These are phyloP conservation scores for Podospora didyma DNA, from an alignment of 495 filamentous ascomycete genomes.

Conservation along the genomic window DNA sequence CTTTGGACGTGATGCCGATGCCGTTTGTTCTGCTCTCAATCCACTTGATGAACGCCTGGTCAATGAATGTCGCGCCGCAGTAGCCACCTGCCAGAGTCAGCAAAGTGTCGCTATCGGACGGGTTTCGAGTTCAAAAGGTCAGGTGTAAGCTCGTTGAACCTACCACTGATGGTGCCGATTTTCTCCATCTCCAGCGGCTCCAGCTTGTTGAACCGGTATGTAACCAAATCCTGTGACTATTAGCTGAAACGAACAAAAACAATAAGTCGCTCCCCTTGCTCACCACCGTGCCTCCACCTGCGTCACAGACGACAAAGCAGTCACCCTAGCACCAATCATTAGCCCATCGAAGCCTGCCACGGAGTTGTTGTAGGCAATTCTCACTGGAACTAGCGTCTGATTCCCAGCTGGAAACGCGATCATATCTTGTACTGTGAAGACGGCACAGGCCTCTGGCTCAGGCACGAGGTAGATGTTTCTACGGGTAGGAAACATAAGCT, in stretches of 20 bases:
- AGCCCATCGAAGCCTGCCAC: neutral
- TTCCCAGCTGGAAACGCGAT: neutral
- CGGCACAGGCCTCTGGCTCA: constrained; percentile 18
- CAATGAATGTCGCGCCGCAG: neutral
- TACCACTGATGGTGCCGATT: neutral
- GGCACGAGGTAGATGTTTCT: neutral
- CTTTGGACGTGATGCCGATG: neutral
- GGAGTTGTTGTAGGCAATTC: neutral
- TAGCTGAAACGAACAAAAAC: neutral
- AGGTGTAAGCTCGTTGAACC: neutral
- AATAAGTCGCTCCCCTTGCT: neutral
- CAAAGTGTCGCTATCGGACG: too few relatives aligned
- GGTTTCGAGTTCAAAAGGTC: too few relatives aligned
- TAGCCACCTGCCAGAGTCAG: neutral
- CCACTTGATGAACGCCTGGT: neutral
- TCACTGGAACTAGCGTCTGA: neutral
- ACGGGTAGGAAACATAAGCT: neutral
- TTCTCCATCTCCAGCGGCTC: neutral
- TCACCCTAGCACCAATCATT: neutral
- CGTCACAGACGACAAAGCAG: neutral
- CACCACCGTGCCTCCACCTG: constrained; percentile 38
- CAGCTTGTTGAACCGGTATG: neutral
- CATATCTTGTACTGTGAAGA: constrained; percentile 9
- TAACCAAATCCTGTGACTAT: constrained; percentile 13
- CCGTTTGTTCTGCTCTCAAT: neutral